A percentile compares a stretch with the other conserved stretches of the same genome.
These are phyloP conservation scores for Priceomyces fermenticarens DNA, from an alignment of 805 yeast genomes.

Conservation along the genomic window DNA sequence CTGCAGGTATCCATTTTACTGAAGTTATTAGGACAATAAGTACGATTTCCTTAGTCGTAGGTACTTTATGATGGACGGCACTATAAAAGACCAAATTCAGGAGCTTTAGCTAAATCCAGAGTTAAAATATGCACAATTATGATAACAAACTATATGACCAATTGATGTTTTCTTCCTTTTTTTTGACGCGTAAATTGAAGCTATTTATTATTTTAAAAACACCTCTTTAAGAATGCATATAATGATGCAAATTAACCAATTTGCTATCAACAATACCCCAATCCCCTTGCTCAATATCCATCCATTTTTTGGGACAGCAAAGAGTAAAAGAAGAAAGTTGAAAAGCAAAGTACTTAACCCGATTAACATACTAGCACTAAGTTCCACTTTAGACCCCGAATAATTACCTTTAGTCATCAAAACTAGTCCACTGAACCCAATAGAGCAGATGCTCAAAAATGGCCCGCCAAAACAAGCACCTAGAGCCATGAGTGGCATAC, in stretches of 20 bases:
- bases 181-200: too few species aligned
- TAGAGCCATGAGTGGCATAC: conserved; percentile 86
- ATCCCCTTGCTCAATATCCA: conserved; percentile 35
- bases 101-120: too few species aligned
- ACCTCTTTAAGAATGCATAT: conserved; percentile 24
- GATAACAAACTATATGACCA: background rate
- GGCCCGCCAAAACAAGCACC: conserved; percentile 97
- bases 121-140: too few species aligned
- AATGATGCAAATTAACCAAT: conserved; percentile 28
- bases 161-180: too few species aligned
- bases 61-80: too few species aligned
- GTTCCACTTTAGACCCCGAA: conserved; percentile 12
- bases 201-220: background rate
- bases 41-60: too few species aligned
- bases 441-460: conserved; percentile 71
- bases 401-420: conserved; percentile 9
- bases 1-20: background rate
- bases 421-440: conserved; percentile 69
- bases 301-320: conserved; percentile 17
- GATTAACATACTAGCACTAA: conserved; percentile 18
- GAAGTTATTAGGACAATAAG: too few species aligned
- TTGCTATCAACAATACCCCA: conserved; percentile 27
- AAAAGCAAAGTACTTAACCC: conserved; percentile 18
- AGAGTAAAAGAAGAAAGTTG: conserved; percentile 18
- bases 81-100: too few species aligned